Evolutionary conservation across 257 asterid species (phyloP), one percentile per base, ranked within the genome.

Genomic region (Nicotiana tabacum): DNA sequence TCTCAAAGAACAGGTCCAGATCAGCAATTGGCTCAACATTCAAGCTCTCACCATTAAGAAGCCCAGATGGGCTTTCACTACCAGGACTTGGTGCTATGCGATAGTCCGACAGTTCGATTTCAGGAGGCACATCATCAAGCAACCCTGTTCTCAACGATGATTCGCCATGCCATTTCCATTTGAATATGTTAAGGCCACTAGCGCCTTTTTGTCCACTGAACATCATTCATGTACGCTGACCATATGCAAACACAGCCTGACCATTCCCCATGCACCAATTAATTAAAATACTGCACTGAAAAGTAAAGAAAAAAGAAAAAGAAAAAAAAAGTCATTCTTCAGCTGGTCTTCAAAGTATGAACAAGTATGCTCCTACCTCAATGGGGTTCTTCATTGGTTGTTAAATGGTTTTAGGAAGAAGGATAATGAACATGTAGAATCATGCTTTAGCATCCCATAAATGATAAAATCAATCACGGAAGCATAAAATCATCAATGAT

Each of bases 11-110:
- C 66, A 96, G 90, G 87, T 96, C 99, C 82, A 96, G 85, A 81
- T 96, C 98, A 82, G 93, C 90, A 83, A 94, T 94, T 39, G 94
- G 95, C 82, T 96, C 93, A 2, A 85, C 87, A 83, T 87, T 91
- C 84, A 92, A 83, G 66, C 91, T 85, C 88, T 92, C 99, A 0
- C 91, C 98, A 83, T 94, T 94, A 77, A 96, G 98, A 87, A 94
- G 91, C 82, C 96, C 98, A 39, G 99, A 94, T 15, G 99, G 98
- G 90, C 99, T 94, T 85, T 94, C 99, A 88, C 98, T 94, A 51
- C 93, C 89, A 5, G 87, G 91, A 87, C 97, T 93, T 35, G 98
- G 97, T 56, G 95, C 91, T 86, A 89, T 87, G 81, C 84, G 91
- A 87, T 96, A 96, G 83, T 91, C 97, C 3, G 98, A 92, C 84